Conservation (phyloP, 345 rosid genomes). For the Cardamine chenopodiifolia region DNA sequence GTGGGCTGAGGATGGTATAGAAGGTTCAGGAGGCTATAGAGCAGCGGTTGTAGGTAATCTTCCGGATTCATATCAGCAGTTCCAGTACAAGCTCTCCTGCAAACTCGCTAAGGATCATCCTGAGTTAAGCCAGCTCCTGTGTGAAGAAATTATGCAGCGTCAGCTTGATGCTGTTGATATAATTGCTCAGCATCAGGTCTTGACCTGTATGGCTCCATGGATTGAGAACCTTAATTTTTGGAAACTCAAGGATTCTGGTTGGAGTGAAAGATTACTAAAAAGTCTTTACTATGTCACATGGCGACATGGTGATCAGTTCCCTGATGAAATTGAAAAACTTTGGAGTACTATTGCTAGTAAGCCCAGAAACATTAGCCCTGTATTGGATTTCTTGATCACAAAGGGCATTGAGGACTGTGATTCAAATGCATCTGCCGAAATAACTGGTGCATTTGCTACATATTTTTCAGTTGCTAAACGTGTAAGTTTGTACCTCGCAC, state of each 20-base stretch:
- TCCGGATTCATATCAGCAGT: constrained; percentile 98
- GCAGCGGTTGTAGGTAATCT: constrained; percentile 99
- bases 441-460: constrained; percentile 98
- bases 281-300: constrained; percentile 98
- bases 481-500: constrained; percentile 91
- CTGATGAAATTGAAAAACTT: constrained; percentile 97
- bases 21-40: constrained; percentile 90
- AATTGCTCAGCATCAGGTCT: constrained; percentile 98
- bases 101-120: constrained; percentile 99
- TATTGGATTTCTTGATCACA: constrained; percentile 92
- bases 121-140: constrained; percentile 90
- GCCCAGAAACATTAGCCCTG: constrained; percentile 92
- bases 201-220: constrained; percentile 99
- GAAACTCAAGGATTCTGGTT: constrained; percentile 98
- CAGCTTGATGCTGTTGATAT: constrained; percentile 99
- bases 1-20: constrained; percentile 96
- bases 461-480: constrained; percentile 99
- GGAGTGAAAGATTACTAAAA: constrained; percentile 95
- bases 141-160: constrained; percentile 99
- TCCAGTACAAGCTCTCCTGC: constrained; percentile 94
- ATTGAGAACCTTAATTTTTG: constrained; percentile 98
- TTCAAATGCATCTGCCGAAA: constrained; percentile 98
- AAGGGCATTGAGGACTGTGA: constrained; percentile 99
- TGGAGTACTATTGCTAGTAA: constrained; percentile 99
- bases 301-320: constrained; percentile 99